Evolutionary conservation across 1,284 basidiomycete genomes (phyloP), one percentile per base, ranked within the genome.

Genomic region (Cerrena zonata): DNA sequence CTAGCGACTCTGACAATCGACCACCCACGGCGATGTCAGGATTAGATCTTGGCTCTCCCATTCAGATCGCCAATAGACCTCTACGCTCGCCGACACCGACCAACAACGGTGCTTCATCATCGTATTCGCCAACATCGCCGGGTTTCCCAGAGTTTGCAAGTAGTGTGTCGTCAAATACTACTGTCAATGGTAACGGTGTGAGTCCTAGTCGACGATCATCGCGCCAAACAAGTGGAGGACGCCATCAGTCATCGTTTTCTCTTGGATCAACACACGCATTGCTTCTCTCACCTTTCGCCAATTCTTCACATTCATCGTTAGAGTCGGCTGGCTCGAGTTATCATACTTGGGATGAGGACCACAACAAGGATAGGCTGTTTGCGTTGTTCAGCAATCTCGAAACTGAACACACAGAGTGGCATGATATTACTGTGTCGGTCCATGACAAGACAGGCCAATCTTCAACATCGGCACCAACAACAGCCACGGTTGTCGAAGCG

Each of bases 301-400:
- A 83, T 56, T 86, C 85, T 11, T 90, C 89, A 25, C 77, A 82
- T 24, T 86, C 86, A 10, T 91, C 89, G 4, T 67, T 91, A 22
- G 85, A 82, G 53, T 89, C 86, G 12, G 76, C 73, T 27, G 87
- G 88, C 11, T 91, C 89, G 2, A 90, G 88, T 65, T 91, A 87
- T 65, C 88, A 90, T 63, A 88, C 88, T 2, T 82, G 77, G 77
- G 84, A 88, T 48, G 80, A 72, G 25, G 78, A 67, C 51, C 67
- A 81, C 54, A 72, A 71, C 56, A 76, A 76, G 54, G 78, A 82
- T 55, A 71, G 73, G 23, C 63, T 72, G 46, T 66, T 78, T 45
- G 74, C 71, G 40, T 60, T 86, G 19, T 80, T 88, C 62, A 71
- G 65, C 36, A 73, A 76, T 50, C 63, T 65, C 55, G 76, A 78